Conservation (phyloP, 805 yeast genomes). For the Ogataea wickerhamii region DNA sequence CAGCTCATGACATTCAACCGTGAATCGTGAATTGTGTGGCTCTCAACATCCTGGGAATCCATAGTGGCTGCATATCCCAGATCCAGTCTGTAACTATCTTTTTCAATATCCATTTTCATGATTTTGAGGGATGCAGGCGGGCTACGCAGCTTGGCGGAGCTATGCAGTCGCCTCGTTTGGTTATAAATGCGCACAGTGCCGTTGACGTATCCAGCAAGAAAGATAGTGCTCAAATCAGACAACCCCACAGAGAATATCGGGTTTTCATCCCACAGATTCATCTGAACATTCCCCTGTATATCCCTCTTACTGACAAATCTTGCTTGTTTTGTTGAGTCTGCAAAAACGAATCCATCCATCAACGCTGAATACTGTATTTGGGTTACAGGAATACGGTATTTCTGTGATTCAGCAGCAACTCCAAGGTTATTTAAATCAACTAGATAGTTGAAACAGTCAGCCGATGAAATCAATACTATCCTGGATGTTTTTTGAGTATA, state of each 20-base stretch:
- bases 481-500: constrained; percentile 10
- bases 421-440: constrained; percentile 21
- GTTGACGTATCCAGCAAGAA: constrained; percentile 14
- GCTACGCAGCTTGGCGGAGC: constrained; percentile 10
- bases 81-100: constrained; percentile 23
- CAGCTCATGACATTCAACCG: constrained; percentile 22
- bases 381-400: constrained; percentile 9
- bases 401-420: constrained; percentile 13
- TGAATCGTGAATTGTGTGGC: constrained; percentile 10
- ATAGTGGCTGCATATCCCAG: constrained; percentile 14
- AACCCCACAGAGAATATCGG: constrained; percentile 15
- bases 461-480: constrained; percentile 16
- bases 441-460: constrained; percentile 16
- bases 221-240: constrained; percentile 16
- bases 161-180: constrained; percentile 11
- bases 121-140: constrained; percentile 18
- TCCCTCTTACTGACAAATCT: constrained; percentile 22
- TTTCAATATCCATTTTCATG: constrained; percentile 21
- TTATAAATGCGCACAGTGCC: constrained; percentile 21
- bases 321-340: constrained; percentile 16
- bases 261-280: constrained; percentile 17
- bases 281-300: constrained; percentile 7
- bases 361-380: constrained; percentile 20
- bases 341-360: constrained; percentile 20
- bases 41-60: constrained; percentile 11